Evolutionary conservation across 768 basidiomycete genomes (phyloP).

Genomic region (Daedaleopsis nitida): DNA sequence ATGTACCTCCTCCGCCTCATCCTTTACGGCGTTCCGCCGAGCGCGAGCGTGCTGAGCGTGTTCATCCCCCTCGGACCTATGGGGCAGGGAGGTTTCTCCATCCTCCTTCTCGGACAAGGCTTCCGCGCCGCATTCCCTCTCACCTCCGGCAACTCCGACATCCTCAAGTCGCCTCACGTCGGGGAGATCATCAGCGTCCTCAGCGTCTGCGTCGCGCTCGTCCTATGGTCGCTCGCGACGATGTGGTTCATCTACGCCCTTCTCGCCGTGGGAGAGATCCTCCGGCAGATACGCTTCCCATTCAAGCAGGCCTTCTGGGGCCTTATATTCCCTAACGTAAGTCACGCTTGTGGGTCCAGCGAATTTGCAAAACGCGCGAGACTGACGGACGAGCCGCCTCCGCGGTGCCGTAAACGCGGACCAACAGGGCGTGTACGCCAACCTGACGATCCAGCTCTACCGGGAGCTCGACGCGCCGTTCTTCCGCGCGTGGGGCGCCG

Average conservation of each 20-base stretch:
- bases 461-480: slow-evolving; percentile 51
- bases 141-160: slow-evolving; percentile 32
- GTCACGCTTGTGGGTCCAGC: slow-evolving; percentile 23
- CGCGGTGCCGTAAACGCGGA: neutral
- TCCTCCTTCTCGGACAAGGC: slow-evolving; percentile 56
- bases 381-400: neutral
- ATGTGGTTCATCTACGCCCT: slow-evolving; percentile 65
- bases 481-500: slow-evolving; percentile 59
- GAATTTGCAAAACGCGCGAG: neutral
- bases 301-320: slow-evolving; percentile 69
- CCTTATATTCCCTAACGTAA: slow-evolving; percentile 69
- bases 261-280: slow-evolving; percentile 47
- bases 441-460: slow-evolving; percentile 57
- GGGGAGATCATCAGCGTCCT: slow-evolving; percentile 47
- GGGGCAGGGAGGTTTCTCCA: slow-evolving; percentile 64
- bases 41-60: slow-evolving; percentile 50
- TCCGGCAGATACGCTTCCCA: slow-evolving; percentile 43
- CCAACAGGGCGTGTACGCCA: slow-evolving; percentile 63
- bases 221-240: slow-evolving; percentile 62
- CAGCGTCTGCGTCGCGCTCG: slow-evolving; percentile 50
- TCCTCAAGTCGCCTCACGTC: slow-evolving; percentile 37
- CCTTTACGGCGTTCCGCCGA: slow-evolving; percentile 53
- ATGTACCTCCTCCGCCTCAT: slow-evolving; percentile 64
- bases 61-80: slow-evolving; percentile 79
- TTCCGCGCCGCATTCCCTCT: slow-evolving; percentile 42